phyloP scores from a whole-genome alignment of 441 rosid genomes.

The Euphorbia celastroides region DNA sequence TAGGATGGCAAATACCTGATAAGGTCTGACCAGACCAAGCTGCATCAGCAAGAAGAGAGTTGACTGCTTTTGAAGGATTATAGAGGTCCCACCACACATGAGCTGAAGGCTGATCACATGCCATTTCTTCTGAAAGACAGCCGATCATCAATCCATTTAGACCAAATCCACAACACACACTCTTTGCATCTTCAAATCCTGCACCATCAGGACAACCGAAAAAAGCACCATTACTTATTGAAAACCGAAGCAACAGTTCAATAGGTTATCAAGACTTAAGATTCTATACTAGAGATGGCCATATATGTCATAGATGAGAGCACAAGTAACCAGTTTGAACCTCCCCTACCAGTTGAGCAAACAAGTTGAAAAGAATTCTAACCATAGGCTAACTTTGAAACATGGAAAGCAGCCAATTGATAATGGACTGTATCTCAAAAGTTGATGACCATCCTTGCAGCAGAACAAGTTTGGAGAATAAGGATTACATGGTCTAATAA shows the following conservation, averaged over 20 bases:
- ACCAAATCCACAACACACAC: constrained; percentile 58
- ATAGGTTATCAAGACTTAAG: neutral
- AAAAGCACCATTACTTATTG: neutral
- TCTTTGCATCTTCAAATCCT: constrained; percentile 41
- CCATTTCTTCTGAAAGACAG: constrained; percentile 49
- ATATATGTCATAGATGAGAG: neutral
- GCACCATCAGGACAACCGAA: constrained; percentile 6
- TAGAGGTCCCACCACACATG: constrained; percentile 71
- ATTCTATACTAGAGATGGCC: neutral
- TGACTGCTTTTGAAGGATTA: constrained; percentile 47
- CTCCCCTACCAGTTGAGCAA: too few species aligned
- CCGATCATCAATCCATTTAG: constrained; percentile 36
- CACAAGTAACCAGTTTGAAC: too few species aligned
- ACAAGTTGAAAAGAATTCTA: neutral
- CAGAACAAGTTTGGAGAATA: neutral
- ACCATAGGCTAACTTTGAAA: neutral
- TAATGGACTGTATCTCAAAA: neutral
- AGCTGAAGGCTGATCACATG: constrained; percentile 36
- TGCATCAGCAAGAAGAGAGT: constrained; percentile 46
- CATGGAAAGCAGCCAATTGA: neutral
- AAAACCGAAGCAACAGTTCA: too few species aligned
- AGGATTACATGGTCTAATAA: neutral
- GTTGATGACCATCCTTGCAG: neutral
- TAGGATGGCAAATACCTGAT: constrained; percentile 38
- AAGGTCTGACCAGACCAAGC: constrained; percentile 43